Evolutionary conservation across 2,329 filamentous ascomycete species (phyloP), one percentile per base, ranked within the genome.

Genomic region (Anthostomella pinea): DNA sequence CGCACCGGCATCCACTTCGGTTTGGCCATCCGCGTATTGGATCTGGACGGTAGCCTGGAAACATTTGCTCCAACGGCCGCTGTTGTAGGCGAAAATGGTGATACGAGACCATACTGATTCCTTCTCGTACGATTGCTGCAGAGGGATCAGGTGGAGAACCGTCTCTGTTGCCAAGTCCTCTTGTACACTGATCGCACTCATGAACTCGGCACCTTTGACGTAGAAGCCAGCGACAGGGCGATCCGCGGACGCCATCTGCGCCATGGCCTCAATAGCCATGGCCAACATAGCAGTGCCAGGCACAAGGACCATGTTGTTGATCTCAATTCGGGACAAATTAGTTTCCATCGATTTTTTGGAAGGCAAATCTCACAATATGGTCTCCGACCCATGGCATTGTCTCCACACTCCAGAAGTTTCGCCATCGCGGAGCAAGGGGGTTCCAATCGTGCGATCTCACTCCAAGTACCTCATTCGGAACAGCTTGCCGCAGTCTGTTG

Each of bases 381-480:
- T 72, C 64, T 2, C 49, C 46, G 1, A 72, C 38, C 70, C 70
- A 73, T 1, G 64, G 64, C 3, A 58, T 51, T 8, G 65, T 59
- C 5, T 60, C 48, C 0, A 64, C 26, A 1, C 60, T 52, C 3
- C 71, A 54, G 10, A 66, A 51, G 32, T 67, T 66, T 8, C 68
- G 56, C 70, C 70, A 73, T 2, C 37, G 26, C 3, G 53, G 52
- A 1, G 45, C 40, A 10, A 48, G 43, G 3, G 52, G 43, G n/a
- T 45, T 43, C 31, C 35, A 44, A 22, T 50, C 45, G 1, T 37
- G 17, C 4, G 37, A 24, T 1, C 25, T 39, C 6, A 36, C 43
- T 8, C 53, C 52, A 8, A 62, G 49, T 7, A 57, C 43, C 8
- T 49, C 44, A 14, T 56, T 43, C 6, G 52, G 48, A 2, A 41